Conservation (phyloP, 2,329 filamentous ascomycete genomes). For the Fusarium pseudocircinatum region DNA sequence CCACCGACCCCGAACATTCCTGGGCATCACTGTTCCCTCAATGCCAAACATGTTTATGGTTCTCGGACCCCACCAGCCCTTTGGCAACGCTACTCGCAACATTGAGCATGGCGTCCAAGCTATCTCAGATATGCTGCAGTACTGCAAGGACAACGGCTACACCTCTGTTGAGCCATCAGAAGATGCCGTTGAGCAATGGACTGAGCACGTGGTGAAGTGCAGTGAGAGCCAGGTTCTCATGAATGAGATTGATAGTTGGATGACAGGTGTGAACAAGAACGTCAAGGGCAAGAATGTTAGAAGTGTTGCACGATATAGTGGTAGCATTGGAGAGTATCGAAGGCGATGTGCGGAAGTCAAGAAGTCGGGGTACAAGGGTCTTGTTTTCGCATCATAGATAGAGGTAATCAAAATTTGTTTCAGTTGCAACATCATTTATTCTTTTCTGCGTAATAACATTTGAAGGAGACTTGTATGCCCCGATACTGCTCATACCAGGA, state of each 20-base stretch:
- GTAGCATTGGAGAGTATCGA: conserved; percentile 22
- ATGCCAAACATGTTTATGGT: conserved; percentile 42
- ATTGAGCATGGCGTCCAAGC: conserved; percentile 12
- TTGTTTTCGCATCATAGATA: conserved; percentile 11
- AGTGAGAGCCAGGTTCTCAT: conserved; percentile 52
- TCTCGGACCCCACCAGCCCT: conserved; percentile 29
- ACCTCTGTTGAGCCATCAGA: conserved; percentile 10
- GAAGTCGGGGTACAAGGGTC: background rate
- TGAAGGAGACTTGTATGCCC: too few species aligned
- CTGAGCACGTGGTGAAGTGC: conserved; percentile 57
- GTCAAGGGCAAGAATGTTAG: conserved; percentile 57
- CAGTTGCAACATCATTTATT: fast-evolving
- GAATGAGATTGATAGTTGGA: conserved; percentile 56
- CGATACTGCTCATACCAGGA: too few species aligned
- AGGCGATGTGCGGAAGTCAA: conserved; percentile 16
- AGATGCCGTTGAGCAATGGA: conserved; percentile 31
- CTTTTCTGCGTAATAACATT: too few species aligned
- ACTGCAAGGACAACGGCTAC: conserved; percentile 19
- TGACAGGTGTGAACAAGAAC: conserved; percentile 65
- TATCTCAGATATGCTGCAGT: conserved; percentile 15
- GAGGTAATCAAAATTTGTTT: background rate
- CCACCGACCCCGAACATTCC: conserved; percentile 11
- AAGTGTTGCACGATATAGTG: conserved; percentile 46
- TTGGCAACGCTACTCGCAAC: conserved; percentile 31
- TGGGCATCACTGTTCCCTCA: conserved; percentile 4